A percentile compares a stretch with the other conserved stretches of the same genome.
phyloP scores from a whole-genome alignment of 2,329 filamentous ascomycete genomes.

The Penicillium freii region DNA sequence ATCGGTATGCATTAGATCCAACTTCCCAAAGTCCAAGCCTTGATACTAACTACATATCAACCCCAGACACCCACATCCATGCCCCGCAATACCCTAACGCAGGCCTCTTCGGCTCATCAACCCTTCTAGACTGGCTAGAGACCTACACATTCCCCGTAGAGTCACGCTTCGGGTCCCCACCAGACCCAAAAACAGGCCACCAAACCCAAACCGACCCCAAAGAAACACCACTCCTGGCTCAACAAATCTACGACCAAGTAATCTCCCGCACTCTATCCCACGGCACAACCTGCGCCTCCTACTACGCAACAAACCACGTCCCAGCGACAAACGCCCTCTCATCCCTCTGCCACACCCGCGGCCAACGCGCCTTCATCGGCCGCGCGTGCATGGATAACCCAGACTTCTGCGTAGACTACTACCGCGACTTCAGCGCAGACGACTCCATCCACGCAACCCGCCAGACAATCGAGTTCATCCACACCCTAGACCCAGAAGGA shows the following conservation, averaged over 20 bases:
- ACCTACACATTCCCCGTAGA: constrained; percentile 96
- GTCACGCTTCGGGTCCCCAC: constrained; percentile 59
- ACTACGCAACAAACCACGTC: constrained; percentile 88
- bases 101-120: constrained; percentile 90
- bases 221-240: constrained; percentile 28
- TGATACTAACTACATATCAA: background rate
- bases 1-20: constrained; percentile 36
- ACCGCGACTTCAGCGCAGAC: constrained; percentile 68
- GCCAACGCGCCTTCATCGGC: constrained; percentile 88
- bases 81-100: constrained; percentile 92
- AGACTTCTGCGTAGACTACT: constrained; percentile 68
- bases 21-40: background rate
- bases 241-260: constrained; percentile 69
- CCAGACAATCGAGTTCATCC: constrained; percentile 64
- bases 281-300: constrained; percentile 91
- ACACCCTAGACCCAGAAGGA: constrained; percentile 61
- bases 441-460: constrained; percentile 57
- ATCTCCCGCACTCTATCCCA: constrained; percentile 78
- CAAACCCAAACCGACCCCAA: constrained; percentile 15
- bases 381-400: constrained; percentile 89
- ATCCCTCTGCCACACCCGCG: constrained; percentile 71
- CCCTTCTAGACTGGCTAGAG: constrained; percentile 88
- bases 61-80: constrained; percentile 86
- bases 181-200: constrained; percentile 11
- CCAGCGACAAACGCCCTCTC: constrained; percentile 87